These are phyloP conservation scores for Daldinia loculata DNA, from an alignment of 495 filamentous ascomycete genomes.

Conservation along the genomic window DNA sequence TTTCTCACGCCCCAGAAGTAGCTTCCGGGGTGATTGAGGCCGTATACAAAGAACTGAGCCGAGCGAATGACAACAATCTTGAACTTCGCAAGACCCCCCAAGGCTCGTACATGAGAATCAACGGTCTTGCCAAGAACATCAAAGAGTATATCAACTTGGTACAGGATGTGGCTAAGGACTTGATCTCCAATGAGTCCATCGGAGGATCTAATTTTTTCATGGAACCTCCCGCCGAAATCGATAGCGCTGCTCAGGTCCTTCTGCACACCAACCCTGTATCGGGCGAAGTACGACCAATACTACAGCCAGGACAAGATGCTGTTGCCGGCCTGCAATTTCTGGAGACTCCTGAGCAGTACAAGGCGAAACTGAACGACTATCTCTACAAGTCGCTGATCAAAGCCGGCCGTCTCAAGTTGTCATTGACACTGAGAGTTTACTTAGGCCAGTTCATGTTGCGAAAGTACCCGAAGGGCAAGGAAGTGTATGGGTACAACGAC, in stretches of 20 bases:
- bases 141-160: conserved; percentile 37
- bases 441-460: conserved; percentile 64
- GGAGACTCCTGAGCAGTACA: conserved; percentile 11
- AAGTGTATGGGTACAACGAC: conserved; percentile 56
- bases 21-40: conserved; percentile 34
- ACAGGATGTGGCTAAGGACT: conserved; percentile 34
- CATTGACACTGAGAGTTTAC: conserved; percentile 63
- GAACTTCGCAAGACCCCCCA: conserved; percentile 15
- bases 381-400: conserved; percentile 37
- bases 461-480: conserved; percentile 51
- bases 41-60: conserved; percentile 34
- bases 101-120: conserved; percentile 27
- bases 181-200: conserved; percentile 30
- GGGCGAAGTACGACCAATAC: conserved; percentile 15
- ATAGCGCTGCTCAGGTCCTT: conserved; percentile 22
- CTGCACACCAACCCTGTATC: conserved; percentile 14
- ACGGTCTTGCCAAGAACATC: conserved; percentile 15
- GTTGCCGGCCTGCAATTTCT: neutral
- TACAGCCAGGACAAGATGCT: conserved; percentile 4
- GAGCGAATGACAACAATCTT: conserved; percentile 9
- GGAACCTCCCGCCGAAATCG: conserved; percentile 28
- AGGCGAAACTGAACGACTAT: conserved; percentile 22
- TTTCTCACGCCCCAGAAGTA: conserved; percentile 28
- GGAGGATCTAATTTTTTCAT: conserved; percentile 20
- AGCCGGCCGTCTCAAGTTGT: conserved; percentile 40